Base-by-base conservation (phyloP, 768 basidiomycete species). In the Ephemerocybe angulata region DNA sequence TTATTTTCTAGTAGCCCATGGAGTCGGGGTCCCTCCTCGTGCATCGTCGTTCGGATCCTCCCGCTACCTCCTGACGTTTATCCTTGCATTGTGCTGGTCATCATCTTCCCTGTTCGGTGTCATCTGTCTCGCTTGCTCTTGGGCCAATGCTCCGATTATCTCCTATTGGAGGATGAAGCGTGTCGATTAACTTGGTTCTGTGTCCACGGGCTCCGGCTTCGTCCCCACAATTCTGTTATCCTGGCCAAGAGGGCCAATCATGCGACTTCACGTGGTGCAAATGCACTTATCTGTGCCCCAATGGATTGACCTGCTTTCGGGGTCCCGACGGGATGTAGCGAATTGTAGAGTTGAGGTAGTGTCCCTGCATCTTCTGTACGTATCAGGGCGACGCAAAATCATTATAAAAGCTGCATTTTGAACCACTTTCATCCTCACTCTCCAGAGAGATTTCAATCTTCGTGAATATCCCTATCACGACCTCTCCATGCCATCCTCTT, bases 401-500 rank as follows among this genome's bases (percentile, higher is more conserved):
- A 10, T 5, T n/a, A 41, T 10, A 41, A 17, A 6, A 17, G 6
- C n/a, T 41, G 10, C 38, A 6, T 10, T 19, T 13, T 19, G 5
- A 13, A 5, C 38, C 6, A 17, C 17, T 37, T 52, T 52, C 21
- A 7, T 15, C 31, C 13, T 19, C 48, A 30, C 29, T 15, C 10
- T 19, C 43, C 25, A 19, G 13, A 47, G 25, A n/a, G 28, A 29
- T 30, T 53, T 35, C 24, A 6, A 19, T 24, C 31, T 3, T 40
- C 38, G 28, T 24, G 19, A 12, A 21, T 12, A 13, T 35, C 31
- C 19, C 29, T 48, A 50, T 43, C 31, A 64, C 70, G 2, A 65
- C 68, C 21, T 72, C 72, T 43, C n/a, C n/a, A n/a, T n/a, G n/a
- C n/a, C n/a, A n/a, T 68, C 69, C 19, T 69, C 61, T 38, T 67